Evolutionary conservation across 768 basidiomycete genomes (phyloP), one percentile per base, ranked within the genome.

Genomic region (Auricularia heimuer): DNA sequence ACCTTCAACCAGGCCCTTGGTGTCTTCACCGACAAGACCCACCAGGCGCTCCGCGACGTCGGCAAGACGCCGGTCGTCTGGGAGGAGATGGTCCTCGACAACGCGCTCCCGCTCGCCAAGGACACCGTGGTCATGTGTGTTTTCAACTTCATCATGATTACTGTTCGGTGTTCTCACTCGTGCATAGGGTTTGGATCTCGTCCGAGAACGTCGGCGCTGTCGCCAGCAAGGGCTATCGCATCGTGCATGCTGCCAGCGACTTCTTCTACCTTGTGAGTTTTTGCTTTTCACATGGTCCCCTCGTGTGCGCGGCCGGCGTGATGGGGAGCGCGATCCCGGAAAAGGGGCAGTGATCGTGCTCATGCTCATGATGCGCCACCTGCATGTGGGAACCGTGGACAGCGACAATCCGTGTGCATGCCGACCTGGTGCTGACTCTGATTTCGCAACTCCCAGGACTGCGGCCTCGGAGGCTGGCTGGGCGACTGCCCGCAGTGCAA

Each of bases 21-120:
- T 68, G 69, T 71, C 2, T 94, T 93, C 69, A 84, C 83, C 0
- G 73, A 81, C 63, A 78, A 77, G 0, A 85, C 84, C 1, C 91
- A 92, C 71, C 72, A 70, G 0, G 81, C 82, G 2, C 74, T 94
- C 60, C 76, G 73, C 7, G 74, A 74, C 0, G 70, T 80, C 1
- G 86, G 85, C 0, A 94, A 93, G 75, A 88, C 82, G 0, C 86
- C 90, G 1, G 85, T 92, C 37, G 90, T 94, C 4, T 93, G 90
- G 88, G 86, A 94, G 77, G 88, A 90, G 71, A 85, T 89, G 85
- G 85, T 85, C 1, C 75, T 88, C 51, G 75, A 77, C 2, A 75
- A 80, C 54, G 77, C 87, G 4, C 79, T 72, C 72, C 0, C 71
- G 77, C 66, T 79, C 73, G 69, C 69, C 8, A 83, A 82, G 61